These are phyloP conservation scores for Biscogniauxia mediterranea DNA, from an alignment of 2,329 filamentous ascomycete species.

Conservation along the genomic window DNA sequence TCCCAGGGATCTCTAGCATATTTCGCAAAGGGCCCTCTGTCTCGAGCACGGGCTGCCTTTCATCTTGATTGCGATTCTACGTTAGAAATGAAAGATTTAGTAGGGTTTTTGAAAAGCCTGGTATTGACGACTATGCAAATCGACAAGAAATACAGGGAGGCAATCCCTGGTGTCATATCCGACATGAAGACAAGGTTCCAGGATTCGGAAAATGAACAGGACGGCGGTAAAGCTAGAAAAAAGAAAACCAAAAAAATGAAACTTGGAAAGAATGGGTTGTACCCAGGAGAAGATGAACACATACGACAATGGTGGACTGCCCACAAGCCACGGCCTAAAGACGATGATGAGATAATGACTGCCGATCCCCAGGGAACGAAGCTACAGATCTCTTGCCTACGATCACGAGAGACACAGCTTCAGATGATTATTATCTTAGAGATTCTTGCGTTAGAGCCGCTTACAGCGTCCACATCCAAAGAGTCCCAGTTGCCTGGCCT, in stretches of 20 bases:
- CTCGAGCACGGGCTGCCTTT: conserved; percentile 70
- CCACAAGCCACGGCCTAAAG: conserved; percentile 49
- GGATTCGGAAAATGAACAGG: conserved; percentile 54
- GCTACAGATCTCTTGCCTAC: conserved; percentile 62
- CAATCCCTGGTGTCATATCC: conserved; percentile 60
- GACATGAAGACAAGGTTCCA: conserved; percentile 56
- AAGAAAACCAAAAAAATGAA: conserved; percentile 63
- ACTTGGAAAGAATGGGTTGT: conserved; percentile 66
- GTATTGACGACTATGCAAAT: conserved; percentile 65
- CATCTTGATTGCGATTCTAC: conserved; percentile 60
- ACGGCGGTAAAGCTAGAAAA: conserved; percentile 45
- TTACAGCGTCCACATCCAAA: conserved; percentile 39
- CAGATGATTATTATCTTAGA: conserved; percentile 80
- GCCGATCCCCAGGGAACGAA: conserved; percentile 52
- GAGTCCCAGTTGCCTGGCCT: conserved; percentile 49
- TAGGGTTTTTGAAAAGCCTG: conserved; percentile 67
- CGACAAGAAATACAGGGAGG: conserved; percentile 78
- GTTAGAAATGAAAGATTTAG: conserved; percentile 60
- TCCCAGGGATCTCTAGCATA: conserved; percentile 73
- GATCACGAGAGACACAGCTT: conserved; percentile 74
- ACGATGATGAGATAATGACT: conserved; percentile 44
- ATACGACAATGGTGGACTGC: conserved; percentile 70
- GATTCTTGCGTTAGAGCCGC: conserved; percentile 66
- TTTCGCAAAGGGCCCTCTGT: conserved; percentile 79
- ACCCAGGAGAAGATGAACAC: conserved; percentile 62